Percentiles rank a stretch among this genome's conserved stretches.
These are phyloP conservation scores for Alternaria metachromatica DNA, from an alignment of 2,329 filamentous ascomycete species.

Conservation along the genomic window DNA sequence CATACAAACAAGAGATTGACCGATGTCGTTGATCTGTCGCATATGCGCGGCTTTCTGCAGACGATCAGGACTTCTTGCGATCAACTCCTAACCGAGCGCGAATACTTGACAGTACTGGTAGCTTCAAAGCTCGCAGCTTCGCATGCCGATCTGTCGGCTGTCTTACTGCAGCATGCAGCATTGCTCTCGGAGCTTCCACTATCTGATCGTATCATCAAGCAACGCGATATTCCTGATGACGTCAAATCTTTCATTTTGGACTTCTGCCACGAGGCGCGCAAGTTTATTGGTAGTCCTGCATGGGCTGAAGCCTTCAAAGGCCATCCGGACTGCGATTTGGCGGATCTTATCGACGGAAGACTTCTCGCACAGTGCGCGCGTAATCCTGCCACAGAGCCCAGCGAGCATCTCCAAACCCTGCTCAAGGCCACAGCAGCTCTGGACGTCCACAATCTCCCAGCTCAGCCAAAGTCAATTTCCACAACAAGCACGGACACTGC, in stretches of 20 bases:
- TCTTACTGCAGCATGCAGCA: conserved; percentile 54
- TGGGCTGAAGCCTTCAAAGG: conserved; percentile 44
- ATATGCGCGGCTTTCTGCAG: conserved; percentile 29
- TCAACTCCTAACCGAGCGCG: conserved; percentile 42
- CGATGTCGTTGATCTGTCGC: conserved; percentile 20
- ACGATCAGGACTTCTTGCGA: conserved; percentile 24
- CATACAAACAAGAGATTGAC: conserved; percentile 10
- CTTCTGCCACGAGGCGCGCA: conserved; percentile 49
- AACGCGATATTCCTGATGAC: conserved; percentile 41
- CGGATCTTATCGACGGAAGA: conserved; percentile 64
- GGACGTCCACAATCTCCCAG: conserved; percentile 21
- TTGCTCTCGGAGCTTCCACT: conserved; percentile 52
- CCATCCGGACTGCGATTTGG: conserved; percentile 53
- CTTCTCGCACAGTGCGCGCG: conserved; percentile 39
- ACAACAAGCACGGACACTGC: neutral
- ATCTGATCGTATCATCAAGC: conserved; percentile 45
- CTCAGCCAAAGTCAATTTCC: conserved; percentile 9
- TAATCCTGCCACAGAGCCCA: conserved; percentile 20
- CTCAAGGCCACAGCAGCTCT: conserved; percentile 28
- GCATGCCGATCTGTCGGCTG: conserved; percentile 41
- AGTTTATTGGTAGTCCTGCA: conserved; percentile 45
- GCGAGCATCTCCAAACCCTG: conserved; percentile 26
- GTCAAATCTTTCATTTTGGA: conserved; percentile 43
- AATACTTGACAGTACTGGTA: conserved; percentile 41
- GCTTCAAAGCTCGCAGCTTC: conserved; percentile 44